Evolutionary conservation across 306 rosid genomes (phyloP), one percentile per base, ranked within the genome.

Genomic region (Mimosa pudica): DNA sequence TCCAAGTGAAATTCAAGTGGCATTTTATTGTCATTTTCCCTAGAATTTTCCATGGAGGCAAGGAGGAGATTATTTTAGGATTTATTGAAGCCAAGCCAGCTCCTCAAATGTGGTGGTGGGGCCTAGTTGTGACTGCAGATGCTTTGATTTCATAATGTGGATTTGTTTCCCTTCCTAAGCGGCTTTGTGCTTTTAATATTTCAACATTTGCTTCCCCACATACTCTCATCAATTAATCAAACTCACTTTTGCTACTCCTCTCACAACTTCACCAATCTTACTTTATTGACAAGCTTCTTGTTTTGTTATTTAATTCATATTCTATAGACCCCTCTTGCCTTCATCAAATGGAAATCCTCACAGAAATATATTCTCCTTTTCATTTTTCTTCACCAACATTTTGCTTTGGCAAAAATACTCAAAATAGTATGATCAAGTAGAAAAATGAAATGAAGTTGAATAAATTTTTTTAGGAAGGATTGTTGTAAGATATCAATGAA

Each of bases 91-190:
- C 85, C 83, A 38, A 32, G 92, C 85, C 91, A 90, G 90, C 94
- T 85, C 82, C 76, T 11, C 46, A 63, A 75, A 81, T 81, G 85
- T 80, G 87, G 44, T 77, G 82, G 93, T 84, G 89, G 94, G 84
- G 4, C 92, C 89, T 72, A 36, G 32, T 36, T 69, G 41, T 69
- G 85, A 81, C 82, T 82, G 80, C 85, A 82, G 83, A 90, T 84
- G 92, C 85, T 83, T 83, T 86, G 58, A 78, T 46, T 87, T 82
- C 90, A 88, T 89, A 47, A 86, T 88, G 85, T 18, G 73, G 82
- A 74, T 78, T 41, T 75, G 78, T 81, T 77, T 81, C 80, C 74
- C 79, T 77, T 79, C 77, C 68, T 54, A 64, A 51, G 74, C 70
- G 70, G 80, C 74, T 65, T 57, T 84, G 38, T 74, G 6, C 38